Base-by-base conservation (phyloP, 768 basidiomycete genomes). In the Russula ochroleuca region DNA sequence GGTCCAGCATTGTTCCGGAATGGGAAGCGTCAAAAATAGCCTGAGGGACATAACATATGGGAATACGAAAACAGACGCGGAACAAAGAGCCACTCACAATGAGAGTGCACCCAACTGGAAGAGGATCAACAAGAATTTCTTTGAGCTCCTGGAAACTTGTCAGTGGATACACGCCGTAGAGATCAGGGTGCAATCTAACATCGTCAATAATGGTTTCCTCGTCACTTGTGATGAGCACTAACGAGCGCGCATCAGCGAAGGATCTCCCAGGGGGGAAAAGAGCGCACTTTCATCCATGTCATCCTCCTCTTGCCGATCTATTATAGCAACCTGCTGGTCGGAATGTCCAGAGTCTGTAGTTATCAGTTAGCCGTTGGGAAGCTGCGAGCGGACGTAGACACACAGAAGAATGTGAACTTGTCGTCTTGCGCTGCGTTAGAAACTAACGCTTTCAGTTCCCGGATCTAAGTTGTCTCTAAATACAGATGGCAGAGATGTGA, bases 331-430 rank as follows among this genome's bases (percentile, higher is more conserved):
- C 43, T 10, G 52, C 55, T 72, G 71, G 14, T 63, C 68, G 2
- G 71, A 69, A 60, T 73, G 70, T 9, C 72, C 72, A 3, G 70
- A 68, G 21, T 64, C 72, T 72, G 33, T 23, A 21, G 11, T 15
- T 15, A 19, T 17, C n/a, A 10, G 13, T 59, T 13, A 47, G 37
- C 21, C 11, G 10, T 11, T n/a, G 17, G 43, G 5, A 45, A 28
- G 23, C 10, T 25, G 25, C 13, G 25, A 31, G 35, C 52, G 28
- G n/a, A 21, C 1, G 37, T 23, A 14, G 17, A 60, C 70, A 31
- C 45, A 73, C 73, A 74, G 21, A 72, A 61, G 48, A 73, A 72
- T 21, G 61, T 66, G 23, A 71, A 63, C n/a, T n/a, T 62, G 37
- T 73, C 73, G 38, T 68, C 71, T 3, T 63, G 43, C 48, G 51